Percentiles rank a stretch among this genome's conserved stretches.
These are phyloP conservation scores for Catunica adiposa DNA, from an alignment of 2,329 filamentous ascomycete species.

Conservation along the genomic window DNA sequence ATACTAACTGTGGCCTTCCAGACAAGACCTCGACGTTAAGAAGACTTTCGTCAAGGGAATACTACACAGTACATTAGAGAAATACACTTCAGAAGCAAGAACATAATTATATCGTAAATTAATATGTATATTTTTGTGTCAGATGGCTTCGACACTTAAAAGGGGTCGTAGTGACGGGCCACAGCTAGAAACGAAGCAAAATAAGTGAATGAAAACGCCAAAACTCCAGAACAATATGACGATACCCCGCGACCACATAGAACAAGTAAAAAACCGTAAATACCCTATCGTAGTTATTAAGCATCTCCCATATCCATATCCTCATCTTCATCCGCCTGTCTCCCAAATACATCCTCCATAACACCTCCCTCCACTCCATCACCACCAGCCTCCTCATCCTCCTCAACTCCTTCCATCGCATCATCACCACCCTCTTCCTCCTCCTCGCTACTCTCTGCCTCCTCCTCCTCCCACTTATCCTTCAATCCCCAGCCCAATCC, in stretches of 20 bases:
- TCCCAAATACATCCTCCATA: constrained; percentile 38
- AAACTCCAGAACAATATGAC: constrained; percentile 7
- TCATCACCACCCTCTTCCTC: constrained; percentile 26
- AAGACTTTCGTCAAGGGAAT: no score
- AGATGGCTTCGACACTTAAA: no score
- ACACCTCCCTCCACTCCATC: constrained; percentile 34
- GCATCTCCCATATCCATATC: constrained; percentile 29
- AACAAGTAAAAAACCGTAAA: constrained; percentile 3
- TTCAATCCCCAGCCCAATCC: constrained; percentile 48
- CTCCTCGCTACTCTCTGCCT: constrained; percentile 26
- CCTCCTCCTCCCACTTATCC: constrained; percentile 38
- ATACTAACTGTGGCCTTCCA: no score
- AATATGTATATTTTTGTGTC: no score
- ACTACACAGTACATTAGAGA: no score
- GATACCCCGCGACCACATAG: neutral
- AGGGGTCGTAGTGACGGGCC: no score
- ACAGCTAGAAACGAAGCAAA: no score
- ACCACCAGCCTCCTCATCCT: constrained; percentile 28
- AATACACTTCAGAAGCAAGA: no score
- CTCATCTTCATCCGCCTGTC: constrained; percentile 37
- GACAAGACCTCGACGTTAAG: no score
- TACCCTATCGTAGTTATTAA: neutral
- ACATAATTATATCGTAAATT: no score
- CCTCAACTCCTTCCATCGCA: constrained; percentile 33
- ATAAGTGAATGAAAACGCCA: constrained; percentile 1